Evolutionary conservation across 1,284 basidiomycete genomes (phyloP), one percentile per base, ranked within the genome.

Genomic region (Microbotryomycetes sp.): DNA sequence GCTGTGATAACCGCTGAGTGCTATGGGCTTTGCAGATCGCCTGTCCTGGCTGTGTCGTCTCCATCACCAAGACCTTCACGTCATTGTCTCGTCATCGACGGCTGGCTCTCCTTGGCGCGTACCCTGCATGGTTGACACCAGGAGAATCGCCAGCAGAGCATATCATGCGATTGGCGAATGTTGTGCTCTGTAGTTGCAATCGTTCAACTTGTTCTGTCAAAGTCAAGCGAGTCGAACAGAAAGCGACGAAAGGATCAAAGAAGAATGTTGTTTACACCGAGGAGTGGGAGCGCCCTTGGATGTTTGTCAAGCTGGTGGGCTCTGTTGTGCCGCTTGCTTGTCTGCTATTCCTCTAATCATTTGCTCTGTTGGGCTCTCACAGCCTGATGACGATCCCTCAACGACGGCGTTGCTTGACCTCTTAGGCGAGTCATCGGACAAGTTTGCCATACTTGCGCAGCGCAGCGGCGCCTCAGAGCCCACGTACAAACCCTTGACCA

Each of bases 41-140:
- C 45, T 71, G 70, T 57, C 50, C 64, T 2, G 70, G 70, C 26
- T 68, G 64, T 49, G 50, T 55, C 16, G 58, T 66, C 29, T 54
- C 63, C 49, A 58, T 60, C 19, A 64, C 65, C 3, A 58, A 31
- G 14, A 59, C 59, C 0, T 36, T 64, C 30, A 0, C 45, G 7
- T 22, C 65, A 12, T 60, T 60, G 62, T 54, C 62, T 14, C 49
- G 31, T n/a, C 65, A 66, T 42, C 67, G 64, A 6, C 64, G 64
- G 15, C 65, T 68, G 52, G 65, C 67, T 9, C 36, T 56, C 4
- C 56, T 68, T 29, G 64, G 62, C 3, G 62, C 56, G 22, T 54
- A 58, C 36, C 62, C 62, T 2, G 62, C 65, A 2, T 68, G 65
- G 64, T 46, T 58, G 28, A 50, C 46, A 6, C 28, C 52, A 1